phyloP scores from a whole-genome alignment of 179 eudicot genomes.

The Corrigiola litoralis region DNA sequence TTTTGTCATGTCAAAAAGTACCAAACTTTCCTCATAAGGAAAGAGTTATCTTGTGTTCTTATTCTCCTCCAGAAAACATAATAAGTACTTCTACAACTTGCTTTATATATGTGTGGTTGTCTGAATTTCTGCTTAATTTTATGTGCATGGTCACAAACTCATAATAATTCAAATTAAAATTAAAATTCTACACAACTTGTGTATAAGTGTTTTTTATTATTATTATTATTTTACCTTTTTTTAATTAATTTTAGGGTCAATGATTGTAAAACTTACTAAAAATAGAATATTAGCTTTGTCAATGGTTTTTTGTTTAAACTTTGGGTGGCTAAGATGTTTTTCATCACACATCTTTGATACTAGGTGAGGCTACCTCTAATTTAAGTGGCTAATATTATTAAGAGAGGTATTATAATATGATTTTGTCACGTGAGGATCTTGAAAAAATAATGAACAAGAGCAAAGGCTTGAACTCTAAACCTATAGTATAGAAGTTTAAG shows the following conservation, averaged over 20 bases:
- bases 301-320: background rate
- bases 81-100: background rate
- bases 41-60: constrained; percentile 10
- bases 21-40: constrained; percentile 23
- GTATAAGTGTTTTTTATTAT: too few relatives aligned
- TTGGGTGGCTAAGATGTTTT: background rate
- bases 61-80: background rate
- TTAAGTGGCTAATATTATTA: too few relatives aligned
- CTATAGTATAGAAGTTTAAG: too few relatives aligned
- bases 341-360: background rate
- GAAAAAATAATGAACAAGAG: background rate
- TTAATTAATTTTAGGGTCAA: background rate
- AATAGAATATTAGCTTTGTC: constrained; percentile 12
- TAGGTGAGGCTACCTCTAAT: background rate
- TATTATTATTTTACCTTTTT: background rate
- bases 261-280: constrained; percentile 19
- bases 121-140: constrained; percentile 5
- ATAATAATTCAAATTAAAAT: background rate
- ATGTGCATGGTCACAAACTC: constrained; percentile 13
- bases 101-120: constrained; percentile 12
- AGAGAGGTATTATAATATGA: background rate
- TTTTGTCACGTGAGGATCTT: background rate
- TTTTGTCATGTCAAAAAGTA: background rate
- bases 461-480: too few relatives aligned
- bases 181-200: background rate